Percentiles rank a stretch among this genome's conserved stretches.
These are phyloP conservation scores for Fusarium piperis DNA, from an alignment of 2,329 filamentous ascomycete genomes.

Conservation along the genomic window DNA sequence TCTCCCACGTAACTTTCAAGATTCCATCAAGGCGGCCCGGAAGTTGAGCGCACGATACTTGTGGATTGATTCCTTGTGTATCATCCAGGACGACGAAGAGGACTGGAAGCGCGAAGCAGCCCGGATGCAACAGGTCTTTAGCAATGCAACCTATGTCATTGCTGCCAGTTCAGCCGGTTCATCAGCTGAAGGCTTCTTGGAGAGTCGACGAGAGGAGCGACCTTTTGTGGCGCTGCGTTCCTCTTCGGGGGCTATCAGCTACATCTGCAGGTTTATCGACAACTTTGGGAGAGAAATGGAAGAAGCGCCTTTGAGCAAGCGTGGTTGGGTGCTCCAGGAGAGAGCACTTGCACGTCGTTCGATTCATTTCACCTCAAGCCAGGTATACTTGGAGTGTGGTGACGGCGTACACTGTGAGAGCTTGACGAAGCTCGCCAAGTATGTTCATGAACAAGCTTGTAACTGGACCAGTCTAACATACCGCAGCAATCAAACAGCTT, in stretches of 20 bases:
- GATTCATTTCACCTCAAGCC: slow-evolving; percentile 1
- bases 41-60: not conserved
- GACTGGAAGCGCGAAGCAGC: slow-evolving; percentile 8
- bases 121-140: slow-evolving; percentile 2
- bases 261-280: slow-evolving; percentile 46
- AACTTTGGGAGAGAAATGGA: slow-evolving; percentile 49
- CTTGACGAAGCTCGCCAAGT: not conserved
- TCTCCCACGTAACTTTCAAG: slow-evolving; percentile 3
- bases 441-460: not conserved
- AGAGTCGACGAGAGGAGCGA: not conserved
- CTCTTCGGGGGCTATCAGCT: slow-evolving; percentile 2
- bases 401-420: not conserved
- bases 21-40: slow-evolving; percentile 6
- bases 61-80: slow-evolving; percentile 15
- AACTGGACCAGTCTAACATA: accelerated
- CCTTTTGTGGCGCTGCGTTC: not conserved
- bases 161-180: not conserved
- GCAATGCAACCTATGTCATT: slow-evolving; percentile 3
- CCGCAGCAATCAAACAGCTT: not conserved
- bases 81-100: not conserved
- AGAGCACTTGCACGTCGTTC: not conserved
- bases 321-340: slow-evolving; percentile 12
- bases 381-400: slow-evolving; percentile 7
- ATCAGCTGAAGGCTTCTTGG: not conserved
- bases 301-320: slow-evolving; percentile 42